Percentiles rank a stretch among this genome's conserved stretches.
phyloP scores from a whole-genome alignment of 2,329 filamentous ascomycete genomes.

The Paracoccidioides lutzii region DNA sequence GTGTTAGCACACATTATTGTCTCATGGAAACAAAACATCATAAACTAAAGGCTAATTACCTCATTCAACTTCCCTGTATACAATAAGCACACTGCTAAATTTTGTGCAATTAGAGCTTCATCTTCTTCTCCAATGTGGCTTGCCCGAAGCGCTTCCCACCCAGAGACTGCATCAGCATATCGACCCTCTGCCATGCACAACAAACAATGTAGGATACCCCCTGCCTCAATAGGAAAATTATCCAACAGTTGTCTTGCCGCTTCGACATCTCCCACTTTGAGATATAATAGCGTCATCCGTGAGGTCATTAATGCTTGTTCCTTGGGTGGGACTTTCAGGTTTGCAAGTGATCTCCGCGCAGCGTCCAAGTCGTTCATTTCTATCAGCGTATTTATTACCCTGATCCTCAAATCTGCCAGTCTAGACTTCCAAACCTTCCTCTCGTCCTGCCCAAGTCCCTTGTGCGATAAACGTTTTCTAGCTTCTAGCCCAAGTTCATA shows the following conservation, averaged over 20 bases:
- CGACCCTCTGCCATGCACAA: constrained; percentile 66
- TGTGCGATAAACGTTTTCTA: constrained; percentile 44
- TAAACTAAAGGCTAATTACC: constrained; percentile 31
- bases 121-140: constrained; percentile 31
- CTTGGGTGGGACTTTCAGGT: constrained; percentile 32
- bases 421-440: constrained; percentile 56
- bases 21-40: neutral
- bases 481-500: constrained; percentile 79
- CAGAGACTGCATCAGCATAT: constrained; percentile 49
- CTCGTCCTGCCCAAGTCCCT: constrained; percentile 41
- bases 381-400: constrained; percentile 41
- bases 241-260: constrained; percentile 48
- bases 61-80: constrained; percentile 67
- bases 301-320: constrained; percentile 23
- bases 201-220: constrained; percentile 43
- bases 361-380: constrained; percentile 74
- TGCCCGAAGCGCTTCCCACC: constrained; percentile 46
- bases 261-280: constrained; percentile 65
- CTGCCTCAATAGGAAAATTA: constrained; percentile 12
- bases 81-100: constrained; percentile 69
- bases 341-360: constrained; percentile 59
- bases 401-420: constrained; percentile 59
- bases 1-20: neutral
- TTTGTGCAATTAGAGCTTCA: constrained; percentile 65
- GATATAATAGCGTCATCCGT: constrained; percentile 52